Conservation (phyloP, 2,329 filamentous ascomycete genomes). For the Purpureocillium lavendulum region DNA sequence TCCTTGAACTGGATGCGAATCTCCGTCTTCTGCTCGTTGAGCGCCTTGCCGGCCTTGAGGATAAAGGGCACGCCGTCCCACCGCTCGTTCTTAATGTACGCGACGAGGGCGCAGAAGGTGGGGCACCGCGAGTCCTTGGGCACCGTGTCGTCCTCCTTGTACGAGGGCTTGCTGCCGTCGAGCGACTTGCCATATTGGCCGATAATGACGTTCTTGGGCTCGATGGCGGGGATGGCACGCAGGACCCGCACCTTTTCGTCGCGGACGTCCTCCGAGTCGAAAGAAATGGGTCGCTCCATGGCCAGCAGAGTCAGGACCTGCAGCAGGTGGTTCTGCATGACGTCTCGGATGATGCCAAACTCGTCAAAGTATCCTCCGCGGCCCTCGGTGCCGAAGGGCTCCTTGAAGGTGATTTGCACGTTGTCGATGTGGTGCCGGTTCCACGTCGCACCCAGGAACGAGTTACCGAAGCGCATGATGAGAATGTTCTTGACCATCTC, state of each 20-base stretch:
- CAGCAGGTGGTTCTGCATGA: constrained; percentile 99
- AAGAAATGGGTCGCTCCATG: constrained; percentile 97
- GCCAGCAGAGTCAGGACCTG: constrained; percentile 93
- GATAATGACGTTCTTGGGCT: constrained; percentile 99
- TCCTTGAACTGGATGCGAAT: constrained; percentile 99
- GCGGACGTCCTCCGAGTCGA: constrained; percentile 95
- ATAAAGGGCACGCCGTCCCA: constrained; percentile 99
- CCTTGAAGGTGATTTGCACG: constrained; percentile 98
- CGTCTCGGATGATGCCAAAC: constrained; percentile 98
- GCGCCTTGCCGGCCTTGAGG: constrained; percentile 95
- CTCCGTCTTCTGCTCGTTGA: constrained; percentile 99
- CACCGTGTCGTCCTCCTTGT: constrained; percentile 98
- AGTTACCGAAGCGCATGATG: constrained; percentile 95
- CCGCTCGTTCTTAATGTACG: constrained; percentile 98
- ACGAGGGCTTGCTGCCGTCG: constrained; percentile 91
- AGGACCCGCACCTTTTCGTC: constrained; percentile 98
- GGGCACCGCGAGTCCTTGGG: constrained; percentile 96
- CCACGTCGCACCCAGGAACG: constrained; percentile 97
- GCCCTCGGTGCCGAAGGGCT: constrained; percentile 96
- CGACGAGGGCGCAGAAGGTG: constrained; percentile 94
- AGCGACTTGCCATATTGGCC: constrained; percentile 96
- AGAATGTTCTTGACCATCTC: constrained; percentile 99
- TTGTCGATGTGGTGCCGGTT: constrained; percentile 99
- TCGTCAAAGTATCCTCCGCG: constrained; percentile 98
- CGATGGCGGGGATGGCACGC: constrained; percentile 84